Evolutionary conservation across 163 green algal species (phyloP).

Genomic region (Chloromonas sp.): DNA sequence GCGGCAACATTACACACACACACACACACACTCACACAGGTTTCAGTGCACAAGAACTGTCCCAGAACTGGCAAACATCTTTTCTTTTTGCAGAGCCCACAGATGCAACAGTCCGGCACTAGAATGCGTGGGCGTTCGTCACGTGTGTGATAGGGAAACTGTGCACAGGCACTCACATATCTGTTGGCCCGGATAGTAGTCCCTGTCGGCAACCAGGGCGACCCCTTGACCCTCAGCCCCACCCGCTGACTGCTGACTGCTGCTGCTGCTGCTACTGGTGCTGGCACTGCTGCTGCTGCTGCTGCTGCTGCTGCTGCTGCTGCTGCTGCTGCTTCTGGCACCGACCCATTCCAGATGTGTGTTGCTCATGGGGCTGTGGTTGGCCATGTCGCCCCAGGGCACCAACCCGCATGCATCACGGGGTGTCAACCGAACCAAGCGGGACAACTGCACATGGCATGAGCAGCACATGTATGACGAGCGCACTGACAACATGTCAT

Average conservation of each 20-base stretch:
- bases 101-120: background rate
- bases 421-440: slow-evolving; percentile 42
- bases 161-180: slow-evolving; percentile 31
- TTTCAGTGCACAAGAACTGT: background rate
- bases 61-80: background rate
- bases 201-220: slow-evolving; percentile 46
- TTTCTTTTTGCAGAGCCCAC: background rate
- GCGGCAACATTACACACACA: background rate
- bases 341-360: slow-evolving; percentile 43
- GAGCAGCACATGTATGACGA: too few species aligned
- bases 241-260: background rate
- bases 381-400: slow-evolving; percentile 65
- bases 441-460: slow-evolving; percentile 43
- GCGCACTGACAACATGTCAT: too few species aligned
- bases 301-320: background rate
- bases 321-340: background rate
- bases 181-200: slow-evolving; percentile 55
- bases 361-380: slow-evolving; percentile 38
- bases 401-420: slow-evolving; percentile 40
- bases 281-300: background rate
- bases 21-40: slow-evolving; percentile 1
- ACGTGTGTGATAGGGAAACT: background rate
- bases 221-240: slow-evolving; percentile 17
- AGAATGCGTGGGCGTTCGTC: background rate
- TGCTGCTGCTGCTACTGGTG: background rate